phyloP scores from a whole-genome alignment of 2,329 filamentous ascomycete genomes.

The Daldinia eschscholtzii region DNA sequence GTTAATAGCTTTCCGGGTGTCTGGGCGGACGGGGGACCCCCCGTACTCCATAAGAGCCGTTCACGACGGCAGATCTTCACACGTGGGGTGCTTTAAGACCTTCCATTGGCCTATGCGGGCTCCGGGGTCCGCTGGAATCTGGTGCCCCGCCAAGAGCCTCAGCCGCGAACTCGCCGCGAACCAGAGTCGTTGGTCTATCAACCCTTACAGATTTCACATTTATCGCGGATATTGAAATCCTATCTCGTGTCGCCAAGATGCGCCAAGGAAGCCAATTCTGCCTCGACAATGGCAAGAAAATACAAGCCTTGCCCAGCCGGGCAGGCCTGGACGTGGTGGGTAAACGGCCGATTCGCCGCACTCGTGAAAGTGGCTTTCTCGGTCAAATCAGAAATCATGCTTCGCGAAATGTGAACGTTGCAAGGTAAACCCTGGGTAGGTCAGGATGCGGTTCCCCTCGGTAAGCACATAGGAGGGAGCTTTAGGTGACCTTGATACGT shows the following conservation, averaged over 20 bases:
- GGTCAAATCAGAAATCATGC: conserved; percentile 23
- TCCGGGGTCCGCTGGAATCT: conserved; percentile 11
- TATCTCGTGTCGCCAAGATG: conserved; percentile 33
- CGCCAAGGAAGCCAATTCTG: conserved; percentile 34
- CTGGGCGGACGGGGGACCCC: conserved; percentile 29
- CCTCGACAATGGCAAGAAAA: conserved; percentile 22
- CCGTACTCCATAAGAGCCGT: conserved; percentile 30
- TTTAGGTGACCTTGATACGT: background rate
- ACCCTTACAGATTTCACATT: conserved; percentile 25
- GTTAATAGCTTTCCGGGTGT: conserved; percentile 32
- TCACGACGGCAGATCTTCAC: conserved; percentile 34
- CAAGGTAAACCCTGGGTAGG: conserved; percentile 6
- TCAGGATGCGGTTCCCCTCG: conserved; percentile 21
- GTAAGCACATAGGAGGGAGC: conserved; percentile 28
- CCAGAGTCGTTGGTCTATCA: conserved; percentile 21
- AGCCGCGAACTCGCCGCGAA: conserved; percentile 39
- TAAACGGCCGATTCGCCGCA: conserved; percentile 13
- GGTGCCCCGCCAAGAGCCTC: conserved; percentile 41
- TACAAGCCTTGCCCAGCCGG: conserved; percentile 31
- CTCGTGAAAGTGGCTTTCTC: conserved; percentile 28
- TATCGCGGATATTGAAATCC: conserved; percentile 38
- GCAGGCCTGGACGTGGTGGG: conserved; percentile 23
- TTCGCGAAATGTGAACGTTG: conserved; percentile 20
- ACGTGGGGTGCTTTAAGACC: conserved; percentile 28
- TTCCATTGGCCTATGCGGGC: conserved; percentile 25